phyloP scores from a whole-genome alignment of 1,139 yeast species.

The Kodamaea sp. region DNA sequence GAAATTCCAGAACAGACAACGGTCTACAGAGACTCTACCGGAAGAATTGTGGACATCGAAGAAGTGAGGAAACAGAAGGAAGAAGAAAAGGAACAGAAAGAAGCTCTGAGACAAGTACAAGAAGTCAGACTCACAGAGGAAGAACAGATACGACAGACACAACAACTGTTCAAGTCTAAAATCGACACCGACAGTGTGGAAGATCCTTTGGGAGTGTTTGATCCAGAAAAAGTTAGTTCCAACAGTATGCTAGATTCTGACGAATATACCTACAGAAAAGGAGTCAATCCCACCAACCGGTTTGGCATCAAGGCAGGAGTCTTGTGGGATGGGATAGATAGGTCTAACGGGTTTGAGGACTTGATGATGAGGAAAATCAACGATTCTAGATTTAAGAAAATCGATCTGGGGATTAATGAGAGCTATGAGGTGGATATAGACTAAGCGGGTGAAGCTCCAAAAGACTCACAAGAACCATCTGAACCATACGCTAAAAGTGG shows the following conservation, averaged over 20 bases:
- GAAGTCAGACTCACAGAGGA: conserved; percentile 47
- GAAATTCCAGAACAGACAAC: conserved; percentile 33
- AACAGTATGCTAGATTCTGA: neutral
- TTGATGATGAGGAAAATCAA: conserved; percentile 58
- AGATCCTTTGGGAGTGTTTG: conserved; percentile 67
- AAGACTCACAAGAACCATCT: no score
- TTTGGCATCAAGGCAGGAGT: conserved; percentile 78
- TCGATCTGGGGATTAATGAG: conserved; percentile 20
- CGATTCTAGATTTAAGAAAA: conserved; percentile 39
- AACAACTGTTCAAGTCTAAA: conserved; percentile 8
- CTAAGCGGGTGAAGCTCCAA: conserved; percentile 1
- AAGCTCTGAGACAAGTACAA: conserved; percentile 25
- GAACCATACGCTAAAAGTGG: no score
- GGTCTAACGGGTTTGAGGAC: conserved; percentile 88
- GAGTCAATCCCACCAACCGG: conserved; percentile 64
- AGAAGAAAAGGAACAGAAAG: conserved; percentile 27
- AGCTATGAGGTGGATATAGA: conserved; percentile 22
- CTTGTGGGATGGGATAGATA: conserved; percentile 91
- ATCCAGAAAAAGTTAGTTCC: conserved; percentile 28
- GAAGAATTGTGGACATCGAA: conserved; percentile 49
- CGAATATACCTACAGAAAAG: conserved; percentile 35
- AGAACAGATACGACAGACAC: conserved; percentile 22
- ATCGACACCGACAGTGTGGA: conserved; percentile 48
- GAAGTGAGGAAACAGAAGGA: conserved; percentile 27
- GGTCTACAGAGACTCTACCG: conserved; percentile 61